Percentiles rank a stretch among this genome's conserved stretches.
Evolutionary conservation across 305 asterid genomes (phyloP).

Genomic region (Ilex paraguariensis): DNA sequence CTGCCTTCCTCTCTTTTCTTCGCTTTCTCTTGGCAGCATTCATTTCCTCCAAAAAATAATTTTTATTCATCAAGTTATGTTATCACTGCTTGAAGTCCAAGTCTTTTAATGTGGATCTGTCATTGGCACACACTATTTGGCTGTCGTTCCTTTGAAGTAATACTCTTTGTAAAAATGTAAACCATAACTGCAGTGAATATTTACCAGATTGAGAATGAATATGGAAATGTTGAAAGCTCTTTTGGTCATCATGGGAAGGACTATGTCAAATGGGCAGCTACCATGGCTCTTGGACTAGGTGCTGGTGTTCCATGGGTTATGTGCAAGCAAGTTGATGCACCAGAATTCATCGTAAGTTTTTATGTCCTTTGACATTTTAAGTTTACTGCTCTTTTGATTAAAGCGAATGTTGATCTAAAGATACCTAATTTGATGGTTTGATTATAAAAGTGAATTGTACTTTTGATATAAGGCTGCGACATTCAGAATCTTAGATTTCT

Average conservation of each 20-base stretch:
- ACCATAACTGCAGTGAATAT: neutral
- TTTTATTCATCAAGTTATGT: no score
- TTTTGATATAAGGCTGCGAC: no score
- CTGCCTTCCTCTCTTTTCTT: no score
- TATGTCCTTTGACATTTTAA: slow-evolving; percentile 18
- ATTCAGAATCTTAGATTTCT: neutral
- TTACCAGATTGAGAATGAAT: slow-evolving; percentile 90
- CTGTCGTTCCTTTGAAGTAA: no score
- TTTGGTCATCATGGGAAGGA: slow-evolving; percentile 64
- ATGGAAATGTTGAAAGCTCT: slow-evolving; percentile 78
- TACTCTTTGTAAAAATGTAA: neutral
- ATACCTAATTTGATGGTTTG: neutral
- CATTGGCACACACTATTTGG: no score
- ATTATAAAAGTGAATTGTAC: neutral
- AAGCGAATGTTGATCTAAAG: neutral
- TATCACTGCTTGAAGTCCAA: no score
- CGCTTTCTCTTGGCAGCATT: no score
- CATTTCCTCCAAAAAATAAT: no score
- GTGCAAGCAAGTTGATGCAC: slow-evolving; percentile 98
- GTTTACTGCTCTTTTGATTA: slow-evolving; percentile 3
- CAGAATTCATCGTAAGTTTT: slow-evolving; percentile 65
- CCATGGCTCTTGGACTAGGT: slow-evolving; percentile 84
- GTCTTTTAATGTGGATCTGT: no score
- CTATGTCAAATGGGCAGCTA: slow-evolving; percentile 88
- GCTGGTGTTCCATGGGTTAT: slow-evolving; percentile 99